Evolutionary conservation across 257 asterid species (phyloP), one percentile per base, ranked within the genome.

Genomic region (Cinchona pubescens): DNA sequence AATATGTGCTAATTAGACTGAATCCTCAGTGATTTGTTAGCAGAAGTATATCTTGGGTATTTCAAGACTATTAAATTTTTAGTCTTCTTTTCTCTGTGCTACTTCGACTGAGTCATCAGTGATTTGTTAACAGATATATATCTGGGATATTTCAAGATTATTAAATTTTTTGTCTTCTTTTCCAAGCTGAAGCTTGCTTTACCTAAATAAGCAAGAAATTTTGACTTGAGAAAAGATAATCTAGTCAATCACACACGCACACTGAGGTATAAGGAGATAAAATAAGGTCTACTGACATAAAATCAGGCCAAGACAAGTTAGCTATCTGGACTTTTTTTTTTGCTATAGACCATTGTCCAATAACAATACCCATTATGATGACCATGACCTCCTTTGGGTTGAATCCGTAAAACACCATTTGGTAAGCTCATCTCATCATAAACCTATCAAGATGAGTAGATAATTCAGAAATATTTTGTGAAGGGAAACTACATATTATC

Each of bases 381-480:
- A 59, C 97, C 98, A 79, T 92, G 98, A 40, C 99, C 99, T 82
- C 97, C 98, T 87, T 91, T 92, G 0, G 96, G 98, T 77, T 92
- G 97, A 77, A 92, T 85, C 90, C 99, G 91, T 80, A 92, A 69
- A 72, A 95, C 94, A 79, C 97, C 98, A 81, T 92, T 95, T 8
- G 97, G 99, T 80, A 92, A 88, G 85, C 92, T 91, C 96, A 92
- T 92, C 85, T 95, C 98, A 80, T 95, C 98, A 68, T 95, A 89
- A 62, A 92, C 85, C 99, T 94, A 75, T 51, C 86, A 76, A 49
- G 16, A 75, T 5, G 64, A 67, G 75, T 21, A 16, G 45, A 69
- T 53, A 53, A 58, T 23, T 62, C 2, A 35, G 60, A 38, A 34
- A 68, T 55, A 40, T 64, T 69, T 82, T 43, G 60, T 72, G 51